These are phyloP conservation scores for Aegilops sharonensis DNA, from an alignment of 176 grass and related monocot genomes.

Conservation along the genomic window DNA sequence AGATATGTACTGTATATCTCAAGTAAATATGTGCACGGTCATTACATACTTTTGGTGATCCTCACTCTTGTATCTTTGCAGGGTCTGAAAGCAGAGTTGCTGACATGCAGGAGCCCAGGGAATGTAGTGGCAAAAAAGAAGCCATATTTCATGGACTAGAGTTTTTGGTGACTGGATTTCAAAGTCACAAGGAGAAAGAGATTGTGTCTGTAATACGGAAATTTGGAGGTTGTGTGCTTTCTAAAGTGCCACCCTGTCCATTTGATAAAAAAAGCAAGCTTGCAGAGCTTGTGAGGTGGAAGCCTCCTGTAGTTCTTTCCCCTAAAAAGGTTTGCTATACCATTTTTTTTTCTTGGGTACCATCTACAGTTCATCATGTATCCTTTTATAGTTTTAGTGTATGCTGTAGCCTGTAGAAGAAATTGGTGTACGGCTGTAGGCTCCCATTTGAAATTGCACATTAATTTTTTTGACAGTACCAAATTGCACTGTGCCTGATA, in stretches of 20 bases:
- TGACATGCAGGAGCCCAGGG: slow-evolving; percentile 17
- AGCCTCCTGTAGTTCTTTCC: slow-evolving; percentile 66
- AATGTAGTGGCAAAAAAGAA: slow-evolving; percentile 37
- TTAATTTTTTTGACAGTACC: neutral
- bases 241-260: slow-evolving; percentile 54
- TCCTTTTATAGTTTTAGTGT: slow-evolving; percentile 4
- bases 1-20: neutral
- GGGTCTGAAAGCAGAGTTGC: slow-evolving; percentile 32
- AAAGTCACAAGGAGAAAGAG: slow-evolving; percentile 69
- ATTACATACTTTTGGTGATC: slow-evolving; percentile 22
- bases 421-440: neutral
- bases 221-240: slow-evolving; percentile 71
- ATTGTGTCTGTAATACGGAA: slow-evolving; percentile 54
- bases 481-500: neutral
- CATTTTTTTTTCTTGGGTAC: neutral
- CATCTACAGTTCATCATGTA: neutral
- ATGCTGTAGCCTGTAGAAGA: neutral
- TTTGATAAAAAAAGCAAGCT: slow-evolving; percentile 55
- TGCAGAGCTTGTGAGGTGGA: slow-evolving; percentile 46
- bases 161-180: slow-evolving; percentile 91
- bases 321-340: slow-evolving; percentile 70
- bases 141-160: slow-evolving; percentile 72
- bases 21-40: neutral
- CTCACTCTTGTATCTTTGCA: slow-evolving; percentile 32
- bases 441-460: neutral